Evolutionary conservation across 2,329 filamentous ascomycete genomes (phyloP), one percentile per base, ranked within the genome.

Genomic region (Colletotrichum sp.): DNA sequence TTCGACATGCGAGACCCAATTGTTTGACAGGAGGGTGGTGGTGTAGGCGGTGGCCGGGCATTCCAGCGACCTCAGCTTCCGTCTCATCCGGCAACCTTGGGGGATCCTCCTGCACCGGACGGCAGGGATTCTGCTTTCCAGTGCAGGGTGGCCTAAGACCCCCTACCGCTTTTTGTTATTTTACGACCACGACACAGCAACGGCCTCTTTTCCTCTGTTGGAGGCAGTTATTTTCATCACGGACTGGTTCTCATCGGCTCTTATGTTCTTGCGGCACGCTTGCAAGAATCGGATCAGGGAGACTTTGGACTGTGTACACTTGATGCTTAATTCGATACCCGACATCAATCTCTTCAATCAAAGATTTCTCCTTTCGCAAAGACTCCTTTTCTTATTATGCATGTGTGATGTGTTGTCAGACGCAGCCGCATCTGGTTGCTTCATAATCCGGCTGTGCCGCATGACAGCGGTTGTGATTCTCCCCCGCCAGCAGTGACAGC

Each of bases 291-390:
- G 26, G 68, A 15, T 36, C n/a, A 63, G 32, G 30, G 39, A 32
- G 39, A 67, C 15, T 12, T 63, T 28, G 57, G 59, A 36, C 71
- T 75, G 74, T 76, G 63, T 71, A 71, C 43, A 69, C 59, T 67
- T 59, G 52, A 71, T 67, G 72, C 71, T 76, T 76, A 75, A 76
- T 76, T 76, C 74, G 74, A 76, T 76, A 76, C 74, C 74, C 74
- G 65, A 74, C 60, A 76, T 75, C 74, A 75, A 76, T 75, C 71
- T 75, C 60, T 75, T 71, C 63, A 73, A 59, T 52, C 32, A 63
- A 64, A 24, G n/a, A 24, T 2, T 16, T 61, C 16, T 26, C 24
- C 15, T 63, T 8, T 28, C 18, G 7, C 39, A 30, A 6, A 24
- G 13, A 9, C 13, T 24, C 6, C 5, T 15, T 6, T 18, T 13